phyloP scores from a whole-genome alignment of 2,329 filamentous ascomycete species.

The Fusarium brachygibbosum region DNA sequence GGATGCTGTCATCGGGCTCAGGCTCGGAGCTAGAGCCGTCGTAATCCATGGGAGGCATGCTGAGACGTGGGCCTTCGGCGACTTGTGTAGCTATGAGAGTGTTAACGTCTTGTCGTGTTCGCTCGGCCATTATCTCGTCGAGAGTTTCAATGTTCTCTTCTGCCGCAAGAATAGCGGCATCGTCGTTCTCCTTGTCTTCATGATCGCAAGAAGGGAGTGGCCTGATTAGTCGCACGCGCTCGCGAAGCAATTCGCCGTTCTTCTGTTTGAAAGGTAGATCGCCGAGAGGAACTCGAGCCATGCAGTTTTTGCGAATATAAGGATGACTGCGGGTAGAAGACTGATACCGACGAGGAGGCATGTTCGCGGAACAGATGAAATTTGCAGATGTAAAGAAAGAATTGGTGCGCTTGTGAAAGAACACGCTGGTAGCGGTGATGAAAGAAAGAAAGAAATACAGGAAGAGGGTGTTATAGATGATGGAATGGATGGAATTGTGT shows the following conservation, averaged over 20 bases:
- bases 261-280: conserved; percentile 45
- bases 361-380: conserved; percentile 12
- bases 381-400: not conserved
- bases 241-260: conserved; percentile 39
- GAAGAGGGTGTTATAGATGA: not conserved
- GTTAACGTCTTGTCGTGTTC: conserved; percentile 22
- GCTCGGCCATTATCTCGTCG: not conserved
- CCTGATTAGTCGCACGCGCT: conserved; percentile 40
- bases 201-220: conserved; percentile 45
- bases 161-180: conserved; percentile 33
- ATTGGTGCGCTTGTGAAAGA: not conserved
- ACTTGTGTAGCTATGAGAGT: conserved; percentile 47
- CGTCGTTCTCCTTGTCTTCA: conserved; percentile 50
- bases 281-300: conserved; percentile 47
- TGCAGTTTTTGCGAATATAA: conserved; percentile 18
- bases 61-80: conserved; percentile 52
- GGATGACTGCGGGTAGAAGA: conserved; percentile 4
- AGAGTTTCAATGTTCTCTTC: conserved; percentile 32
- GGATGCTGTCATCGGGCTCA: conserved; percentile 54
- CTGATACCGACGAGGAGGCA: conserved; percentile 30
- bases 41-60: conserved; percentile 54
- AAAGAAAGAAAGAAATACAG: not conserved
- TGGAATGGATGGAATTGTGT: not conserved
- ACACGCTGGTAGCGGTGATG: not conserved
- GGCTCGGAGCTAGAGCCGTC: conserved; percentile 55